Percentiles rank a stretch among this genome's conserved stretches.
Conservation (phyloP, 2,329 filamentous ascomycete species). For the Waltergamsia citrina region DNA sequence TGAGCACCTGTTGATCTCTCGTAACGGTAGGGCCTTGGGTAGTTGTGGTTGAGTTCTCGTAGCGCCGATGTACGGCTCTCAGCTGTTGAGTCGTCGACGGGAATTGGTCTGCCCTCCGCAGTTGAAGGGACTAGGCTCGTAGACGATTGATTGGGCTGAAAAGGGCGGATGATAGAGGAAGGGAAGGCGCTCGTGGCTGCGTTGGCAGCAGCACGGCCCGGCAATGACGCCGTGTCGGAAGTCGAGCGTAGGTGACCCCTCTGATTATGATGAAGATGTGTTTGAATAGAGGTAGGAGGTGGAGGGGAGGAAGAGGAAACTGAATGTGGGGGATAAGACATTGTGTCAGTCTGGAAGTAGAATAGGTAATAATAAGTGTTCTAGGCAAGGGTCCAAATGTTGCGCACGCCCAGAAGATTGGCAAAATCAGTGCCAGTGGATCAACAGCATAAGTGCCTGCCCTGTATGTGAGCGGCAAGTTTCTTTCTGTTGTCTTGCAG, state of each 20-base stretch:
- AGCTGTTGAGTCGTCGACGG: constrained; percentile 45
- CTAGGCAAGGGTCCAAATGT: neutral
- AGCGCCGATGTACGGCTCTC: constrained; percentile 50
- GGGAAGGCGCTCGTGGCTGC: constrained; percentile 28
- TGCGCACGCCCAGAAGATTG: neutral
- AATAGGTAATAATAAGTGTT: neutral
- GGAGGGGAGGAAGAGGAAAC: constrained; percentile 1
- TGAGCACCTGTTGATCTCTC: constrained; percentile 45
- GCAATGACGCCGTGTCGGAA: constrained; percentile 11
- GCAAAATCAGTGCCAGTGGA: neutral
- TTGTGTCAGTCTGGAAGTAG: constrained; percentile 1
- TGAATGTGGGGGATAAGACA: neutral
- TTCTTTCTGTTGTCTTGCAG: constrained; percentile 4
- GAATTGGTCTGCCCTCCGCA: constrained; percentile 46
- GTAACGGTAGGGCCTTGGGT: constrained; percentile 47
- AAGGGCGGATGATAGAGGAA: constrained; percentile 37
- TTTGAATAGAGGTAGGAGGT: neutral
- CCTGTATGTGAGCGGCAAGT: constrained; percentile 1
- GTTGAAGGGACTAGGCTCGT: constrained; percentile 43
- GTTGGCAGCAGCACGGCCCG: constrained; percentile 12
- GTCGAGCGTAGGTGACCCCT: constrained; percentile 11
- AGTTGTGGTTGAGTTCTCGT: constrained; percentile 48
- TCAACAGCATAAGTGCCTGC: neutral
- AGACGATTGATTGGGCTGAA: constrained; percentile 38
- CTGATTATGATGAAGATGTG: constrained; percentile 1